Percentiles rank a stretch among this genome's conserved stretches.
phyloP scores from a whole-genome alignment of 768 basidiomycete genomes.

The Leucosporidium scottii region DNA sequence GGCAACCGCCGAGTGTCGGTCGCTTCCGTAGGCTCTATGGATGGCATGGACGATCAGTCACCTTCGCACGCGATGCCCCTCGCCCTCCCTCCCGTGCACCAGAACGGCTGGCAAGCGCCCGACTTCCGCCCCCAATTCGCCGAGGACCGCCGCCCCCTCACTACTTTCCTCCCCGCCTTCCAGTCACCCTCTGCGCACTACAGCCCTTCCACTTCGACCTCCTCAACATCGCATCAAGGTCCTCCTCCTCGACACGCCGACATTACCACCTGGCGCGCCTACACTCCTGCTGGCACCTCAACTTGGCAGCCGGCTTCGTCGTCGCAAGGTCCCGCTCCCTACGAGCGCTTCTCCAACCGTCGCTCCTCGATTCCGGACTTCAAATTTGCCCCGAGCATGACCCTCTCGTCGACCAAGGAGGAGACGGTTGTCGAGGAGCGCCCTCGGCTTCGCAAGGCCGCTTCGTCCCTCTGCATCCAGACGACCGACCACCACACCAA shows the following conservation, averaged over 20 bases:
- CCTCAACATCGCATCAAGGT: no score
- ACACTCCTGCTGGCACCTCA: conserved; percentile 10
- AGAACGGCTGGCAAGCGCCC: background rate
- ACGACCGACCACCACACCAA: background rate
- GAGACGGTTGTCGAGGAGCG: no score
- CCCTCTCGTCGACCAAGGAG: no score
- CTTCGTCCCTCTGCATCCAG: background rate
- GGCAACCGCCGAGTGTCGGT: background rate
- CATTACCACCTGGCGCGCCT: conserved; percentile 16
- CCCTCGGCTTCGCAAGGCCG: background rate
- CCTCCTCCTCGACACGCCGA: background rate
- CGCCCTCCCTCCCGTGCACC: background rate
- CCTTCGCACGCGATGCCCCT: background rate
- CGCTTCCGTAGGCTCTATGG: background rate
- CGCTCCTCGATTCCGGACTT: background rate
- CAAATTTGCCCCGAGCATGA: no score
- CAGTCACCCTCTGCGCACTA: background rate
- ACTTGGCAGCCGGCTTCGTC: background rate
- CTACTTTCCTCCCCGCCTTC: conserved; percentile 4
- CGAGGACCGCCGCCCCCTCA: background rate
- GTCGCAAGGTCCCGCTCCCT: no score
- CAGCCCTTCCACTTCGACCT: no score
- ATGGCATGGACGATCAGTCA: background rate
- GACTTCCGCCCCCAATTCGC: background rate
- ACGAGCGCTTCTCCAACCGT: no score